A percentile compares a stretch with the other conserved stretches of the same genome.
phyloP scores from a whole-genome alignment of 2,329 filamentous ascomycete genomes.

The Colletotrichum horii region DNA sequence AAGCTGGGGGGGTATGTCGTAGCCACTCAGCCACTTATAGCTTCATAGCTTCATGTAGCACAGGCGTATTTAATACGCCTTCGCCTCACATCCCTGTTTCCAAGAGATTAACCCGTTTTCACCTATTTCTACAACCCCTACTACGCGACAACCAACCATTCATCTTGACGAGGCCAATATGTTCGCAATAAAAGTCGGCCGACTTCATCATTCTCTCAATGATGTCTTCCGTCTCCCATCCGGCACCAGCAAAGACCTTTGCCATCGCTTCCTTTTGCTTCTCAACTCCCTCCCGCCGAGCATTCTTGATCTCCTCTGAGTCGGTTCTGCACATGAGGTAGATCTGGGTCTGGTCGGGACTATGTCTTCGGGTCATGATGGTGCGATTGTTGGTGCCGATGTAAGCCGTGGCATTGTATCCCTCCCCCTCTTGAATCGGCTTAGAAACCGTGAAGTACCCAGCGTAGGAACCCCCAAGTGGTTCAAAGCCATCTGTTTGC shows the following conservation, averaged over 20 bases:
- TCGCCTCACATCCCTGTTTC: too few relatives aligned
- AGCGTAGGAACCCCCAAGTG: not conserved
- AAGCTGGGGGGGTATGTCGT: too few relatives aligned
- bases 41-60: too few relatives aligned
- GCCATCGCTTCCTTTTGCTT: slow-evolving; percentile 31
- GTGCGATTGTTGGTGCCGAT: not conserved
- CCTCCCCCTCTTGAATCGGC: not conserved
- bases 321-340: not conserved
- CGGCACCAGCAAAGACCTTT: slow-evolving; percentile 45
- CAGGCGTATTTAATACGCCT: too few relatives aligned
- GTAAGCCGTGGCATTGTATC: not conserved
- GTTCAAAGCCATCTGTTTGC: not conserved
- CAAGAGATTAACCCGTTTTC: too few relatives aligned
- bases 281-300: slow-evolving; percentile 42
- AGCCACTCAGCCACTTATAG: too few relatives aligned
- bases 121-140: too few relatives aligned
- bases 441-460: not conserved
- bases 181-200: slow-evolving; percentile 51
- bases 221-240: slow-evolving; percentile 49
- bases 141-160: too few relatives aligned
- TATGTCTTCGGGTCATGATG: not conserved
- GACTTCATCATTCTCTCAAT: slow-evolving; percentile 44
- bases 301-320: slow-evolving; percentile 23
- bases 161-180: slow-evolving; percentile 49
- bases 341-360: not conserved